Percentiles rank a stretch among this genome's conserved stretches.
Conservation (phyloP, 768 basidiomycete species). For the Dentipellis sp. region DNA sequence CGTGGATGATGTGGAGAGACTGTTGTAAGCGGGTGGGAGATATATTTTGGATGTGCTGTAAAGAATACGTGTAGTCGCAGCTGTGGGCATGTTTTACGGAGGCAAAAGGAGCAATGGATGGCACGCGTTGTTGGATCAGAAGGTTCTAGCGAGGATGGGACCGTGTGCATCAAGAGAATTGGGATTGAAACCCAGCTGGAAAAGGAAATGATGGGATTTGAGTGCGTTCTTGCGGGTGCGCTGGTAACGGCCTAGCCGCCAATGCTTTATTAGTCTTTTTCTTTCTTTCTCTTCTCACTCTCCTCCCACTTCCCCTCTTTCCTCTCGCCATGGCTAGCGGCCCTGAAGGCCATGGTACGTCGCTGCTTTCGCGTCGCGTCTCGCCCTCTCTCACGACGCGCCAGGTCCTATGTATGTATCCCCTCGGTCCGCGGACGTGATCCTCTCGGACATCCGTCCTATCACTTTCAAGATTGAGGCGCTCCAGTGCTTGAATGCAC, state of each 20-base stretch:
- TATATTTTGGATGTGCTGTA: too few relatives aligned
- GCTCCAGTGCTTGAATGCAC: conserved; percentile 68
- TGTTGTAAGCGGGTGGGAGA: too few relatives aligned
- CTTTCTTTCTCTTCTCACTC: background rate
- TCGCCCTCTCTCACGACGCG: background rate
- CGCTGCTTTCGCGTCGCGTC: background rate
- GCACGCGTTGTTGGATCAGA: too few relatives aligned
- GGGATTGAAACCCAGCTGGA: background rate
- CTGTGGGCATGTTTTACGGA: too few relatives aligned
- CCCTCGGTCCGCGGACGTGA: conserved; percentile 76
- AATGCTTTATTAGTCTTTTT: background rate
- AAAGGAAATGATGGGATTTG: background rate
- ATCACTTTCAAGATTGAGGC: conserved; percentile 75
- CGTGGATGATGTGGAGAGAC: too few relatives aligned
- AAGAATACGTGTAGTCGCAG: too few relatives aligned
- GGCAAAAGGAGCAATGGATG: too few relatives aligned
- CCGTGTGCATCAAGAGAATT: too few relatives aligned
- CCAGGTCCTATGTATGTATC: conserved; percentile 72
- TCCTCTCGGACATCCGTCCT: conserved; percentile 89
- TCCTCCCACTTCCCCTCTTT: background rate
- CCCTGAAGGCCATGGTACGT: background rate
- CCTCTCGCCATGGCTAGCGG: conserved; percentile 2
- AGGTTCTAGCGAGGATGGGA: too few relatives aligned
- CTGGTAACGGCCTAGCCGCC: background rate
- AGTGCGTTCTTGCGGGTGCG: background rate